These are phyloP conservation scores for Phytophthora citricola DNA, from an alignment of 352 stramenopile species.

Conservation along the genomic window DNA sequence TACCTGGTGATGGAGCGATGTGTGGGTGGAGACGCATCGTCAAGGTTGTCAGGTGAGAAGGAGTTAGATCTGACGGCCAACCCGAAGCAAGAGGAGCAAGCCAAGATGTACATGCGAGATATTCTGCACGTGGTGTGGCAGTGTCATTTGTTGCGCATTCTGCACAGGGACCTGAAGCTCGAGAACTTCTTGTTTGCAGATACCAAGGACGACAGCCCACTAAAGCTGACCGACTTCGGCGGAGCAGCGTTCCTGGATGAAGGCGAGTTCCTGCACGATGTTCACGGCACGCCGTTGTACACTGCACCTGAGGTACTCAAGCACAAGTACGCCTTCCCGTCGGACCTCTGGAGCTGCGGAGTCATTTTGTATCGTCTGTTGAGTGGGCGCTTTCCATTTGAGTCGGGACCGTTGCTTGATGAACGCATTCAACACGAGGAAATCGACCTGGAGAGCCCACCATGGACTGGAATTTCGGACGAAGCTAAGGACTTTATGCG, in stretches of 20 bases:
- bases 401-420: conserved; percentile 61
- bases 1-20: conserved; percentile 87
- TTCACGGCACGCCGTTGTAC: conserved; percentile 77
- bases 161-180: conserved; percentile 81
- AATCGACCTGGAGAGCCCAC: conserved; percentile 54
- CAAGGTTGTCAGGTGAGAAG: conserved; percentile 36
- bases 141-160: conserved; percentile 75
- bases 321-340: conserved; percentile 69
- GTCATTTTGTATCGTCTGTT: conserved; percentile 81
- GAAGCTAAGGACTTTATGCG: conserved; percentile 66
- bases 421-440: conserved; percentile 69
- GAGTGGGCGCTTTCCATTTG: conserved; percentile 69
- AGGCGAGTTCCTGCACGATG: conserved; percentile 45
- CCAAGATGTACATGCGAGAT: conserved; percentile 75
- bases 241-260: conserved; percentile 66
- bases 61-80: conserved; percentile 18
- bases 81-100: conserved; percentile 43
- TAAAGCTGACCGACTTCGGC: conserved; percentile 86
- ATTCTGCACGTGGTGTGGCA: conserved; percentile 85
- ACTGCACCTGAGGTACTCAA: conserved; percentile 76
- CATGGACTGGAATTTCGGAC: conserved; percentile 60
- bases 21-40: conserved; percentile 65
- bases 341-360: conserved; percentile 82
- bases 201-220: conserved; percentile 54
- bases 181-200: conserved; percentile 86